Conservation (phyloP, 169 alveolate species). For the Eimeria falciformis region DNA sequence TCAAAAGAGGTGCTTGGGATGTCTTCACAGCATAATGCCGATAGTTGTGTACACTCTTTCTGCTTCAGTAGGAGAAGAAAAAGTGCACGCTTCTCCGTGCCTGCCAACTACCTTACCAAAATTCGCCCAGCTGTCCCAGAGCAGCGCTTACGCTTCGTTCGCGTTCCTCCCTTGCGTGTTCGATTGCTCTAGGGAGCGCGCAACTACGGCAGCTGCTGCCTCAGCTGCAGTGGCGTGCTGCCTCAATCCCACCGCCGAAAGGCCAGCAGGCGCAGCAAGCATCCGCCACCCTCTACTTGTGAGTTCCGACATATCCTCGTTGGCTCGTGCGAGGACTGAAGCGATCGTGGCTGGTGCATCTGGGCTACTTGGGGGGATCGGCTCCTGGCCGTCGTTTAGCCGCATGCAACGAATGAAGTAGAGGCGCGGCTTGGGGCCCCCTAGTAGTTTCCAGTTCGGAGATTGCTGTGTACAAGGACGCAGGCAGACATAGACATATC, state of each 20-base stretch:
- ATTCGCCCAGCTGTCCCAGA: too few species aligned
- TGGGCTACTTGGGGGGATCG: not conserved
- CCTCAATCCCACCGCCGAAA: not conserved
- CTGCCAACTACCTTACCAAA: too few species aligned
- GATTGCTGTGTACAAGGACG: not conserved
- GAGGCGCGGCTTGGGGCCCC: not conserved
- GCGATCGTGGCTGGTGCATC: too few species aligned
- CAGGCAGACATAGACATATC: not conserved
- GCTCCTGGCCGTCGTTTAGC: not conserved
- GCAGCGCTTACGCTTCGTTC: too few species aligned
- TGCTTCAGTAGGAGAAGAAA: too few species aligned
- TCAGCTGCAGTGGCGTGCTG: slow-evolving; percentile 5
- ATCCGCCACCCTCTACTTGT: slow-evolving; percentile 14
- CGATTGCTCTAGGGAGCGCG: too few species aligned
- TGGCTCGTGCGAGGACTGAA: too few species aligned
- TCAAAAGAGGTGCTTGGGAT: too few species aligned
- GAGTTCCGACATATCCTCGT: not conserved
- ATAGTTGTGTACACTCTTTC: too few species aligned
- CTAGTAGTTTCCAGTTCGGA: slow-evolving; percentile 8
- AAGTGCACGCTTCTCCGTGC: too few species aligned
- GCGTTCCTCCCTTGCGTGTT: too few species aligned
- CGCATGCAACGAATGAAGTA: not conserved
- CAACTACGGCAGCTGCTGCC: slow-evolving; percentile 10
- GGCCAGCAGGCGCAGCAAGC: slow-evolving; percentile 12
- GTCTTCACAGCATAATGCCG: too few species aligned